Percentiles rank a stretch among this genome's conserved stretches.
Conservation (phyloP, 139 green algal species). For the Pleodorina starrii region DNA sequence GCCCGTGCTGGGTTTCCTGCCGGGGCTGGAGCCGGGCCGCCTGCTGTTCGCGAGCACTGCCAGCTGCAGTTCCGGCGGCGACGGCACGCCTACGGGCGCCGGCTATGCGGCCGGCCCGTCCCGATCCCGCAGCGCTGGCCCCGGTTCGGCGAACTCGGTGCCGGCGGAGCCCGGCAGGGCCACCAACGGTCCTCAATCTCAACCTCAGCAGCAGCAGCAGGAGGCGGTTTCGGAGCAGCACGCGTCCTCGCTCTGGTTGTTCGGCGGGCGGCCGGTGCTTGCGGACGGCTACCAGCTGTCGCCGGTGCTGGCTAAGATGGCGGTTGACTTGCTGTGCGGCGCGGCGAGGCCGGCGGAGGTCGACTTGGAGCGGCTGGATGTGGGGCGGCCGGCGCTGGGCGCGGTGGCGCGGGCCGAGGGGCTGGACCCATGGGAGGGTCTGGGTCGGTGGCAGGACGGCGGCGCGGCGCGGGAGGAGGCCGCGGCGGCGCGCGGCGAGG, state of each 20-base stretch:
- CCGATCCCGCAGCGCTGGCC: no score
- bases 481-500: neutral
- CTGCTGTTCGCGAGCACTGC: conserved; percentile 2
- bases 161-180: no score
- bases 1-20: conserved; percentile 7
- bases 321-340: conserved; percentile 33
- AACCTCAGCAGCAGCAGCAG: no score
- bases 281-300: conserved; percentile 36
- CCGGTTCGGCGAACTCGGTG: no score
- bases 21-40: neutral
- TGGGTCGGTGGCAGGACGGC: conserved; percentile 5
- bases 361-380: neutral
- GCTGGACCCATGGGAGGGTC: conserved; percentile 7
- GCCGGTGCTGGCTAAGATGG: conserved; percentile 44
- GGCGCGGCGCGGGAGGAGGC: neutral
- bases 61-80: neutral
- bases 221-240: no score
- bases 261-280: neutral
- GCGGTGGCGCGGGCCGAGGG: neutral
- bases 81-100: neutral
- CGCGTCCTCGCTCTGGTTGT: no score
- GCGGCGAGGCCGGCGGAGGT: neutral
- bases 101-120: neutral
- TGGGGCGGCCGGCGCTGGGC: neutral
- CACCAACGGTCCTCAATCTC: no score